A percentile compares a stretch with the other conserved stretches of the same genome.
Conservation (phyloP, 305 asterid species). For the Rubia peregrina region DNA sequence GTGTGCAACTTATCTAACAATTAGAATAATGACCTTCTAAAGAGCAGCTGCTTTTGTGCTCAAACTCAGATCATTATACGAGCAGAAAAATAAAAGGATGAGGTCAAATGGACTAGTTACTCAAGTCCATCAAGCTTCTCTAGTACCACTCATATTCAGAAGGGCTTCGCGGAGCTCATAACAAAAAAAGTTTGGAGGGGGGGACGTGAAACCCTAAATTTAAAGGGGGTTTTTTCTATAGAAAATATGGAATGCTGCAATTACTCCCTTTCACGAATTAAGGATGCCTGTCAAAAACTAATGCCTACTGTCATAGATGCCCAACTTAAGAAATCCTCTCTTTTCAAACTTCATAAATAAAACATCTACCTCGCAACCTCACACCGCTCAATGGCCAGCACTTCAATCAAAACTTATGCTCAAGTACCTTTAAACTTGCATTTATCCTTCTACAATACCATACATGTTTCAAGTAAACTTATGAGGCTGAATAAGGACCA, state of each 20-base stretch:
- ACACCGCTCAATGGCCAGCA: not conserved
- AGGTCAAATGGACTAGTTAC: not conserved
- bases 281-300: not conserved
- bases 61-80: not conserved
- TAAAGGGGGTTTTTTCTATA: not conserved
- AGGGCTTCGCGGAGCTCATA: not conserved
- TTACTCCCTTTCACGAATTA: not conserved
- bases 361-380: not conserved
- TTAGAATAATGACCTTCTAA: not conserved
- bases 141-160: not conserved
- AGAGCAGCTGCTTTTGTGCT: not conserved
- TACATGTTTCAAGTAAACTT: slow-evolving; percentile 1
- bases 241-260: not conserved
- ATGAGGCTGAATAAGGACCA: not conserved
- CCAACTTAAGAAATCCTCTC: not conserved
- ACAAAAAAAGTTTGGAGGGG: not conserved
- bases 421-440: slow-evolving; percentile 1
- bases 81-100: not conserved
- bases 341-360: not conserved
- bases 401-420: not conserved
- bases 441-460: not conserved
- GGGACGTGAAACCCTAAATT: not conserved
- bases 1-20: not conserved
- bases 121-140: not conserved
- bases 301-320: not conserved